phyloP scores from a whole-genome alignment of 148 eudicot genomes.

The Spergularia marina region DNA sequence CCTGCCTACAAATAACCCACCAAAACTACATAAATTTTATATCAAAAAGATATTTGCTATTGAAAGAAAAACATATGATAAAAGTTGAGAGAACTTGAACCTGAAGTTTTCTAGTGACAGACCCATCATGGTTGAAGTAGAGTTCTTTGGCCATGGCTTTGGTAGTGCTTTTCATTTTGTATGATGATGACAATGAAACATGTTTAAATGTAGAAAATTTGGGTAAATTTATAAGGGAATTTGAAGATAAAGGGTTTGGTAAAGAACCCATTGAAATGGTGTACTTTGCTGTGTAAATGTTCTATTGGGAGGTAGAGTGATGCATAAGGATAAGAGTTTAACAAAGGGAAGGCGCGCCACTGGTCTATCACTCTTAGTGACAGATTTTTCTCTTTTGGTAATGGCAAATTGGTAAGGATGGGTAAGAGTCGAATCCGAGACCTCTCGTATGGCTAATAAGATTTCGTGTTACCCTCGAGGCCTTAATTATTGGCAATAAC shows the following conservation, averaged over 20 bases:
- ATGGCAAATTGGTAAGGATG: too few species aligned
- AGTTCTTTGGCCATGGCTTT: constrained; percentile 75
- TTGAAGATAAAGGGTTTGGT: constrained; percentile 35
- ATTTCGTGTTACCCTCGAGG: too few species aligned
- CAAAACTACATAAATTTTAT: background rate
- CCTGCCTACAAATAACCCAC: constrained; percentile 54
- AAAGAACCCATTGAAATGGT: constrained; percentile 38
- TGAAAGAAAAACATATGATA: background rate
- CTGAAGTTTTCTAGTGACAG: constrained; percentile 76
- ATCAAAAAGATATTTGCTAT: background rate
- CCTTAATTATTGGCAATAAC: too few species aligned
- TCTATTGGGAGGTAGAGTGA: too few species aligned
- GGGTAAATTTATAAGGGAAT: constrained; percentile 30
- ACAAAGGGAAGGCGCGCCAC: too few species aligned
- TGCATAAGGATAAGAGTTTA: too few species aligned
- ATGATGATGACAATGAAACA: constrained; percentile 5
- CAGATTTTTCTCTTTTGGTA: too few species aligned
- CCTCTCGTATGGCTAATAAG: too few species aligned
- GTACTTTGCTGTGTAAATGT: too few species aligned
- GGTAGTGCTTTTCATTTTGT: constrained; percentile 19
- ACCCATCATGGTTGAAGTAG: constrained; percentile 81
- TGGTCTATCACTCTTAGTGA: too few species aligned
- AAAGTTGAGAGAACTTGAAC: constrained; percentile 24
- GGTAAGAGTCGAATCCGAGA: too few species aligned
- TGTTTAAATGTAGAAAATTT: constrained; percentile 20